These are phyloP conservation scores for Cercospora brassicicola DNA, from an alignment of 2,329 filamentous ascomycete species.

Conservation along the genomic window DNA sequence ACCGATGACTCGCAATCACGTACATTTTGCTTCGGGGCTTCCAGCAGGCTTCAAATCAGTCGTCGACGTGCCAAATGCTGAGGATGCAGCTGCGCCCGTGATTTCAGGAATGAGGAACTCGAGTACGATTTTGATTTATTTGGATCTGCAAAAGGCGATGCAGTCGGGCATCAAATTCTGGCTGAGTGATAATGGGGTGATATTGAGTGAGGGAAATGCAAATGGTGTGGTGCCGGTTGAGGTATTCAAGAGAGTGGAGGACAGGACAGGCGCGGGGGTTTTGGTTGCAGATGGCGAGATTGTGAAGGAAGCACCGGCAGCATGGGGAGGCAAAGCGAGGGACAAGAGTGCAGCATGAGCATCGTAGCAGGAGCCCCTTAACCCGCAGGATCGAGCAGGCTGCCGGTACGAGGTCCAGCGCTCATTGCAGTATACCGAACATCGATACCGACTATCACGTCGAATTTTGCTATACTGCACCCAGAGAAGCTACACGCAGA, in stretches of 20 bases:
- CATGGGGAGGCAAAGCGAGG: conserved; percentile 43
- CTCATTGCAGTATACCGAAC: background rate
- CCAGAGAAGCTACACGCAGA: background rate
- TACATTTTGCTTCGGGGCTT: conserved; percentile 81
- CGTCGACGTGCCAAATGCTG: conserved; percentile 23
- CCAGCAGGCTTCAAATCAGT: conserved; percentile 51
- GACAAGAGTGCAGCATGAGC: background rate
- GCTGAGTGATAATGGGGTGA: conserved; percentile 51
- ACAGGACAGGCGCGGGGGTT: conserved; percentile 59
- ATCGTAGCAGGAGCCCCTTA: background rate
- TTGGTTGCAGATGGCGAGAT: conserved; percentile 71
- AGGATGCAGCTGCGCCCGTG: conserved; percentile 58
- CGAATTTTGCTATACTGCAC: background rate
- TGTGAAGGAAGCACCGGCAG: conserved; percentile 65
- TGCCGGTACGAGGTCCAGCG: background rate
- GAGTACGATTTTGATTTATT: conserved; percentile 68
- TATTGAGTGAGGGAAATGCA: conserved; percentile 52
- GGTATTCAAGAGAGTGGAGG: conserved; percentile 72
- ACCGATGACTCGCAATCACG: conserved; percentile 80
- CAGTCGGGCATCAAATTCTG: conserved; percentile 70
- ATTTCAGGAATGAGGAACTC: conserved; percentile 51
- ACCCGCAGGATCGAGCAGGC: background rate
- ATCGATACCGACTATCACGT: background rate
- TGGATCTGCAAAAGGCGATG: conserved; percentile 75
- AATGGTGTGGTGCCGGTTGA: conserved; percentile 63